These are phyloP conservation scores for Borovskyia barvae DNA, from an alignment of 208 protist genomes.

Conservation along the genomic window DNA sequence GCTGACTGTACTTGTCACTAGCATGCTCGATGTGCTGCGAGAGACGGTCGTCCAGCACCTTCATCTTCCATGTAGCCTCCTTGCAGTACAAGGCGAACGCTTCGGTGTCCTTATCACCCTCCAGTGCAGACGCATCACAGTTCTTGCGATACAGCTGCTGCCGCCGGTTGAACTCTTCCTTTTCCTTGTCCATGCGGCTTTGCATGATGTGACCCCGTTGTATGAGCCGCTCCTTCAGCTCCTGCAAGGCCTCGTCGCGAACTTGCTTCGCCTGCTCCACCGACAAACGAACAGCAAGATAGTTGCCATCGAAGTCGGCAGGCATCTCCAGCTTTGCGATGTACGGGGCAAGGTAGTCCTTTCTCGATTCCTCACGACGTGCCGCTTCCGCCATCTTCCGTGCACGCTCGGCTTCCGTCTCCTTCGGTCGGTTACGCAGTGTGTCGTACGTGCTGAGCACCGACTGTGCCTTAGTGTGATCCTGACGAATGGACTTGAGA, in stretches of 20 bases:
- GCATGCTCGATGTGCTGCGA: slow-evolving; percentile 85
- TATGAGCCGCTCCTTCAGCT: slow-evolving; percentile 90
- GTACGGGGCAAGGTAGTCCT: slow-evolving; percentile 90
- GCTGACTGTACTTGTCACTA: slow-evolving; percentile 80
- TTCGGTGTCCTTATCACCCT: slow-evolving; percentile 73
- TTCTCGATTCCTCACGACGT: slow-evolving; percentile 70
- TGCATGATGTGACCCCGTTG: slow-evolving; percentile 92
- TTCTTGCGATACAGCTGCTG: slow-evolving; percentile 80
- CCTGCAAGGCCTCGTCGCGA: slow-evolving; percentile 77
- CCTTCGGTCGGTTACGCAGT: slow-evolving; percentile 83
- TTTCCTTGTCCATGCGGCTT: slow-evolving; percentile 84
- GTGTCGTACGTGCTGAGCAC: slow-evolving; percentile 83
- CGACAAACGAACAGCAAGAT: slow-evolving; percentile 62
- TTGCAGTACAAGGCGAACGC: slow-evolving; percentile 87
- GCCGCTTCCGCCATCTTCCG: slow-evolving; percentile 64
- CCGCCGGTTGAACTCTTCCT: slow-evolving; percentile 75
- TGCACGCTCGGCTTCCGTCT: slow-evolving; percentile 78
- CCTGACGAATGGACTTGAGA: slow-evolving; percentile 42
- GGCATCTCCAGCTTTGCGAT: slow-evolving; percentile 82
- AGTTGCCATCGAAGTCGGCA: slow-evolving; percentile 68
- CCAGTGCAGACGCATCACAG: slow-evolving; percentile 52
- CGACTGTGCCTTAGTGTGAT: slow-evolving; percentile 34
- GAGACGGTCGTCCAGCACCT: slow-evolving; percentile 87
- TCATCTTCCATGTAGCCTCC: slow-evolving; percentile 90
- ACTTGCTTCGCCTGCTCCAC: slow-evolving; percentile 80